Base-by-base conservation (phyloP, 208 protist genomes). In the Trypanosoma theileri region DNA sequence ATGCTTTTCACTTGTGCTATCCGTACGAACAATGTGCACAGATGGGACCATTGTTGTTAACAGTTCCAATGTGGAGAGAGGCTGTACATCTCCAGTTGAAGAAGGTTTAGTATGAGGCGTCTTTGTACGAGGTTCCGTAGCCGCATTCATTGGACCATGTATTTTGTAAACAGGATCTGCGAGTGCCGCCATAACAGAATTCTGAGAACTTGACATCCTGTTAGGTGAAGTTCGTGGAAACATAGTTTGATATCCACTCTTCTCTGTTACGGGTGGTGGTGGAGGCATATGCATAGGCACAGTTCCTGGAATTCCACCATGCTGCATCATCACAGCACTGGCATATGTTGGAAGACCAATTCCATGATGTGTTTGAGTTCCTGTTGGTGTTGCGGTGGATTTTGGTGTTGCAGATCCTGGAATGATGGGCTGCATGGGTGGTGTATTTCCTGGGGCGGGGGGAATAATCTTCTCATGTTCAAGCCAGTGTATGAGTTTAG, bases 401-500 rank as follows among this genome's bases (percentile, higher is more conserved):
- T 3, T 26, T 42, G 52, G 22, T 52, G 57, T 12, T 44, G 35
- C 26, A 31, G 51, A 40, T 41, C 16, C 17, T 51, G 35, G 24
- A n/a, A 48, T 16, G 19, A 35, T 26, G 13, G 35, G 19, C 26
- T n/a, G 56, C 28, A 59, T 26, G 0, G 51, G 19, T 40, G 59
- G 12, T 28, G 59, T 56, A 13, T 53, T 56, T 50, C 52, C 19
- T 13, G 17, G 13, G 76, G 71, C 72, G 13, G 64, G 45, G 17
- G 70, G 59, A 58, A 88, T 81, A 26, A 88, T 56, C 40, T 89
- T 77, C 48, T 92, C 84, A 19, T 55, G 63, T 21, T 85, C 40
- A 35, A 95, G 42, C 86, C 89, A 95, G 59, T 79, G 71, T 35
- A 92, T 71, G 24, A 95, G 64, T 74, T 82, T 80, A 42, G 81